phyloP scores from a whole-genome alignment of 495 filamentous ascomycete species.

The Talaromyces proteolyticus region DNA sequence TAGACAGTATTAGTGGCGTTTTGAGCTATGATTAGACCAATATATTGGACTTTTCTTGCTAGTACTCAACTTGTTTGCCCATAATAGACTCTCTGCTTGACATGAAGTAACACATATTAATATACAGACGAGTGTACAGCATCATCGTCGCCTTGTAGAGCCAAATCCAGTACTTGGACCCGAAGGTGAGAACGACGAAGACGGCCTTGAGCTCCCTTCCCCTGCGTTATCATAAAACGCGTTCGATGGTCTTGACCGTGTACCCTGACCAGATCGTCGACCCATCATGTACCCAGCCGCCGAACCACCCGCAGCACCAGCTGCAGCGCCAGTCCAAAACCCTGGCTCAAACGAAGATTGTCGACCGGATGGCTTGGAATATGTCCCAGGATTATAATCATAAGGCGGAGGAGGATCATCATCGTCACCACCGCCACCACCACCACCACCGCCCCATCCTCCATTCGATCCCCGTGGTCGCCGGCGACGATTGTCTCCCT shows the following conservation, averaged over 20 bases:
- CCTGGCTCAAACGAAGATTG: constrained; percentile 64
- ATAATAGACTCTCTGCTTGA: no score
- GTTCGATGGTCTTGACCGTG: constrained; percentile 11
- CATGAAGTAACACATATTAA: no score
- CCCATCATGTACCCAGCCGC: constrained; percentile 50
- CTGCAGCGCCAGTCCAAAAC: constrained; percentile 76
- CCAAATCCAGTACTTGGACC: constrained; percentile 87
- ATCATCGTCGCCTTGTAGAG: constrained; percentile 70
- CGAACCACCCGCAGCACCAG: constrained; percentile 68
- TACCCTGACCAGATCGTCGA: constrained; percentile 20
- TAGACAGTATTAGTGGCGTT: no score
- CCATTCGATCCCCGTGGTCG: constrained; percentile 28
- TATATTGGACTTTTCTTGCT: no score
- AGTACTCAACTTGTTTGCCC: no score
- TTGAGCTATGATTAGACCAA: no score
- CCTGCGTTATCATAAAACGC: constrained; percentile 27
- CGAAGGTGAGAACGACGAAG: constrained; percentile 43
- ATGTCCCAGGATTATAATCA: constrained; percentile 47
- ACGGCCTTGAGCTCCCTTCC: constrained; percentile 45
- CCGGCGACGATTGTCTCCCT: neutral
- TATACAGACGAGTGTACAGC: no score
- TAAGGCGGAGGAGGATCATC: constrained; percentile 55
- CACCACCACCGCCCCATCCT: constrained; percentile 41
- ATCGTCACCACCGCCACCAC: constrained; percentile 46
- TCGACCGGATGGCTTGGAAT: constrained; percentile 17